Evolutionary conservation across 2,329 filamentous ascomycete species (phyloP), one percentile per base, ranked within the genome.

Genomic region (Fusarium heterosporum): DNA sequence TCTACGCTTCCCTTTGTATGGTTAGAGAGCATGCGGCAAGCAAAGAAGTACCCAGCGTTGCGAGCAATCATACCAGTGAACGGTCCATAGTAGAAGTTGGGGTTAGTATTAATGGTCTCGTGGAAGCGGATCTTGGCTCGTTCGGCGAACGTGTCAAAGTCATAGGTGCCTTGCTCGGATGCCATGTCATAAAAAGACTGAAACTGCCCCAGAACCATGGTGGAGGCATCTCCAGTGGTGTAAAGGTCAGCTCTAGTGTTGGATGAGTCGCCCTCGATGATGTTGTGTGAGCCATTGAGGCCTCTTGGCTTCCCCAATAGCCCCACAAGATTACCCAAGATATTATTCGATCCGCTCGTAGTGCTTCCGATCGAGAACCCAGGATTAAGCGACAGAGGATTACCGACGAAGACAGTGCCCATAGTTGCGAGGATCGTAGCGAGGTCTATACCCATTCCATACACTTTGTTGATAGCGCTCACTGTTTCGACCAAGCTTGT

Each of bases 401-500:
- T 64, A 9, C 54, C 60, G 8, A 64, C 48, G 17, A 60, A 64
- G 6, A 64, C 61, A 3, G 60, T 64, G 1, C 61, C 34, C 39
- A 64, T 41, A 0, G 43, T 64, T 8, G 43, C 61, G 7, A 64
- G 14, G 25, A 64, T 41, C 1, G 60, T 28, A 3, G 38, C 61
- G 4, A 64, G 4, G 19, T 64, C 61, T 1, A 60, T 14, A 0
- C 53, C 61, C 61, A 64, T 64, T 3, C 61, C 61, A 6, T 40
- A 64, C 2, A 64, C 39, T 6, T 64, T 40, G 8, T 70, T 70
- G 43, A 66, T 61, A 6, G 67, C 68, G 5, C 34, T 49, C 0
- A 52, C 38, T 3, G 61, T 64, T 40, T 70, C 68, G 2, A 46
- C 45, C 26, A 70, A 28, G 17, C 67, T 70, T 8, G 61, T 64